Conservation (phyloP, 2,329 filamentous ascomycete genomes). For the Aspergillaceae sp. region DNA sequence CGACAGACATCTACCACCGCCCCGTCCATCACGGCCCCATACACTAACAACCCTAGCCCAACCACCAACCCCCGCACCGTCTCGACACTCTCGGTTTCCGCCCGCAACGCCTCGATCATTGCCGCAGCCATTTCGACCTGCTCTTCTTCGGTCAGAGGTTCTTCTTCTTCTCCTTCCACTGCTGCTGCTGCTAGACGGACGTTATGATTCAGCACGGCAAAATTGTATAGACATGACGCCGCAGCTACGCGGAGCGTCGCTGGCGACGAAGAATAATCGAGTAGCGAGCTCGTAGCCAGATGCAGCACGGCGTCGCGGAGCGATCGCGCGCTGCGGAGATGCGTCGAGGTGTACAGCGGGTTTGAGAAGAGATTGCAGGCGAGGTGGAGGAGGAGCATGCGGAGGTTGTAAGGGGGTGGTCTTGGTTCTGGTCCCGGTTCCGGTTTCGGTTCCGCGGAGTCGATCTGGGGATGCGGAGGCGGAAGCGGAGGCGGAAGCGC, state of each 20-base stretch:
- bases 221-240: conserved; percentile 73
- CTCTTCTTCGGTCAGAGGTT: conserved; percentile 54
- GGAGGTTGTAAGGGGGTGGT: conserved; percentile 63
- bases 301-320: conserved; percentile 55
- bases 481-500: conserved; percentile 57
- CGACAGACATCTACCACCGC: conserved; percentile 72
- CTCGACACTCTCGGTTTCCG: conserved; percentile 50
- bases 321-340: conserved; percentile 46
- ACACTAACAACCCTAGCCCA: conserved; percentile 67
- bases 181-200: conserved; percentile 38
- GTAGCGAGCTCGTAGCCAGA: conserved; percentile 66
- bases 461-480: conserved; percentile 67
- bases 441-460: conserved; percentile 19
- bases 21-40: conserved; percentile 59
- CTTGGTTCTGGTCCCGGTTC: too few species aligned
- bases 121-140: conserved; percentile 77
- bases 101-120: conserved; percentile 62
- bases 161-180: neutral
- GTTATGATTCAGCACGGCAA: conserved; percentile 62
- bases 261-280: conserved; percentile 27
- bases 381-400: conserved; percentile 75
- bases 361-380: conserved; percentile 80
- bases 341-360: conserved; percentile 55
- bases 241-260: conserved; percentile 72
- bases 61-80: conserved; percentile 68